phyloP scores from a whole-genome alignment of 352 stramenopile species.

The Phytophthora tentaculata region DNA sequence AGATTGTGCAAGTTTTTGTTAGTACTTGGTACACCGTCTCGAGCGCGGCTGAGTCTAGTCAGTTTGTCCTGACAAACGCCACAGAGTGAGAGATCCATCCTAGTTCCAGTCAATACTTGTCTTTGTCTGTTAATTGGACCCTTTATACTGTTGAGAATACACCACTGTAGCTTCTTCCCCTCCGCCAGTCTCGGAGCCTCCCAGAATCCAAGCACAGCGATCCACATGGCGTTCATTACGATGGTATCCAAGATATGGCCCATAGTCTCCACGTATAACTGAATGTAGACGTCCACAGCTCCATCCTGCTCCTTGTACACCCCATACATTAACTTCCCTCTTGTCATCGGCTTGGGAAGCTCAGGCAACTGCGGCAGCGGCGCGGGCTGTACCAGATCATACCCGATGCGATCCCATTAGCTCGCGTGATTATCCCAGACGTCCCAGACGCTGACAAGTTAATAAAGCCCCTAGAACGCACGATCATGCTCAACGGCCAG shows the following conservation, averaged over 20 bases:
- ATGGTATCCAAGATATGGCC: constrained; percentile 27
- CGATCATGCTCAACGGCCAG: constrained; percentile 24
- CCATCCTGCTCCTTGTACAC: constrained; percentile 52
- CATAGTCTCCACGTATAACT: constrained; percentile 42
- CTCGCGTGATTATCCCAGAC: constrained; percentile 32
- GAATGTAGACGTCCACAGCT: constrained; percentile 63
- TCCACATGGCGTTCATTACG: constrained; percentile 32
- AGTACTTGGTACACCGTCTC: neutral
- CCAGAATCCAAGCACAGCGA: constrained; percentile 20
- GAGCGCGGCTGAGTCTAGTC: neutral
- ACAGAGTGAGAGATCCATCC: neutral
- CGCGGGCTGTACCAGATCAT: constrained; percentile 47
- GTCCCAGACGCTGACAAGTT: constrained; percentile 26
- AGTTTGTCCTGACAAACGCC: neutral
- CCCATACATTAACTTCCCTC: constrained; percentile 48
- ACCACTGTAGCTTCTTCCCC: constrained; percentile 29
- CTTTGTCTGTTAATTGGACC: neutral
- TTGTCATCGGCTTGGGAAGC: constrained; percentile 36
- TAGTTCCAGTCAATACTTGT: neutral
- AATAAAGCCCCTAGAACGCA: constrained; percentile 31
- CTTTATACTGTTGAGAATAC: constrained; percentile 16
- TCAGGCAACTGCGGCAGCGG: constrained; percentile 32
- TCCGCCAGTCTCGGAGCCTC: constrained; percentile 14
- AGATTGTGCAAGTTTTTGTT: neutral
- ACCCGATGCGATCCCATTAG: constrained; percentile 47